Conservation (phyloP, 495 filamentous ascomycete species). For the Alectoria sarmentosa region DNA sequence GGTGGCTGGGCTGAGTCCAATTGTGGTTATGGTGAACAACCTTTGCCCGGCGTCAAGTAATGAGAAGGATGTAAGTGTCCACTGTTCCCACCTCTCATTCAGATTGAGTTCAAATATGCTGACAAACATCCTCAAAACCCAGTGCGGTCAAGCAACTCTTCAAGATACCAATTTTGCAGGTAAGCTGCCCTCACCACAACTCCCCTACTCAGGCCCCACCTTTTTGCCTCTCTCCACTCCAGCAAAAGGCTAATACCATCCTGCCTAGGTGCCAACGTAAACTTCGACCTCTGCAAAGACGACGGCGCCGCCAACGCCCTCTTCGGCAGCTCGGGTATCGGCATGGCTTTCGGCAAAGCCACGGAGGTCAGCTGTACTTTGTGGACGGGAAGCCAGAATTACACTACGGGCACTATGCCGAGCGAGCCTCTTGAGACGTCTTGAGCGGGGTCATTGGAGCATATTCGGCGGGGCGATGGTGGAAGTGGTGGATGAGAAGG, state of each 20-base stretch:
- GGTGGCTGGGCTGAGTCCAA: conserved; percentile 3
- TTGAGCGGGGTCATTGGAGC: background rate
- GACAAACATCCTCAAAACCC: conserved; percentile 8
- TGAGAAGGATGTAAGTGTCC: background rate
- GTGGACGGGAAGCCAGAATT: conserved; percentile 14
- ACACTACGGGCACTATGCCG: conserved; percentile 6
- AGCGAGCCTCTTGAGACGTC: background rate
- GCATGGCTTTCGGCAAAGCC: conserved; percentile 29
- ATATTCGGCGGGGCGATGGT: background rate
- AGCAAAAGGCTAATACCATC: background rate
- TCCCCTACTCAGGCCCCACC: background rate
- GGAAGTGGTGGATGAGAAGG: background rate
- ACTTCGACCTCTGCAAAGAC: conserved; percentile 38
- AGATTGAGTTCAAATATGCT: background rate
- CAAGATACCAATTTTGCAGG: conserved; percentile 31
- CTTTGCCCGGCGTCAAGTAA: conserved; percentile 33
- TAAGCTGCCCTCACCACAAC: background rate
- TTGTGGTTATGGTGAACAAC: conserved; percentile 33
- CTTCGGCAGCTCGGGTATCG: conserved; percentile 30
- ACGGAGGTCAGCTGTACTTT: conserved; percentile 26
- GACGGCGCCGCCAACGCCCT: conserved; percentile 30
- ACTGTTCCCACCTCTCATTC: no score
- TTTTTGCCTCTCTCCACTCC: background rate
- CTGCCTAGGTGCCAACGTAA: conserved; percentile 27
- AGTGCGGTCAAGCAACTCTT: conserved; percentile 29